Evolutionary conservation across 1,139 yeast species (phyloP), one percentile per base, ranked within the genome.

Genomic region (Groenewaldozyma auringiensis): DNA sequence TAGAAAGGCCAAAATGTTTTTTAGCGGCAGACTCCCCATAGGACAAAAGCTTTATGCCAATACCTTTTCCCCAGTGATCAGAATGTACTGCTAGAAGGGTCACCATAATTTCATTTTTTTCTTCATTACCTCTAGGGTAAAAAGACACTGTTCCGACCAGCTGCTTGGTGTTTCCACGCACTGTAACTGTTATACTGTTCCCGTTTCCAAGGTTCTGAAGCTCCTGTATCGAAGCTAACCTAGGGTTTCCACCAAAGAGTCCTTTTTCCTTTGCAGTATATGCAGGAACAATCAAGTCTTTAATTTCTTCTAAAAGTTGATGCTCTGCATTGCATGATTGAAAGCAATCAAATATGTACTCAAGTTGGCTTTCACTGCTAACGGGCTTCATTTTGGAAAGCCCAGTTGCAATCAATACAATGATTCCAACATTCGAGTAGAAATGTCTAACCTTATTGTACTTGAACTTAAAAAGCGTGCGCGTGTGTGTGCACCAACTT

Each of bases 71-170:
- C 38, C 38, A 35, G 16, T 35, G n/a, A 4, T 14, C 13, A 20
- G 25, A 11, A 20, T 35, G 21, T 4, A 35, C 20, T 16, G 38
- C 38, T 4, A 35, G 38, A 4, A 35, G 4, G 13, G 25, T 14
- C n/a, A 35, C 38, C 38, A 18, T 11, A 11, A 14, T 14, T 8
- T 35, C 13, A 11, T 18, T 18, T 9, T 14, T 6, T 11, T 8
- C 16, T 25, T 25, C 31, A 8, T 20, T 21, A 3, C 13, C 9
- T 9, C 20, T 14, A 9, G 25, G 38, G n/a, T 17, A 20, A 9
- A 35, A 18, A 17, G 38, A 9, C 14, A 35, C 25, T 17, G 38
- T 35, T 35, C 38, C 38, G 4, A 35, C n/a, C 6, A 35, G n/a
- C 16, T 20, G 16, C 8, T 35, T 8, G 4, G 21, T 20, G 21